Conservation (phyloP, 495 filamentous ascomycete genomes). For the Neurospora sp. region DNA sequence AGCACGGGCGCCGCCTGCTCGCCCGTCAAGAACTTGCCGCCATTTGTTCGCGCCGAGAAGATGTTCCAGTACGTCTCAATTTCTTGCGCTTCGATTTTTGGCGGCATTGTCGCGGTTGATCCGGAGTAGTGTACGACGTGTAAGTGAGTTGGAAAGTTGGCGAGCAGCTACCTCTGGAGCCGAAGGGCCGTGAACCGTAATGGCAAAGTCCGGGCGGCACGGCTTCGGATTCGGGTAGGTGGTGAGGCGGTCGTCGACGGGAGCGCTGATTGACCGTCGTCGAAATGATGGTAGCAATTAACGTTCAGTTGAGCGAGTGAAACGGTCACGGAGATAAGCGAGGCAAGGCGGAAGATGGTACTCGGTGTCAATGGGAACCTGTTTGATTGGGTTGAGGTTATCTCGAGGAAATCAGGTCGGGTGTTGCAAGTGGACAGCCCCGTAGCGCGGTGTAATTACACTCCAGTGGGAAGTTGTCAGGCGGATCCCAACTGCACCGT, state of each 20-base stretch:
- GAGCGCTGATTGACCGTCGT: not conserved
- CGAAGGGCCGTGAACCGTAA: not conserved
- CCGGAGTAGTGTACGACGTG: not conserved
- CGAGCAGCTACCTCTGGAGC: not conserved
- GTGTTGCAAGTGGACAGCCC: not conserved
- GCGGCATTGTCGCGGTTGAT: conserved; percentile 40
- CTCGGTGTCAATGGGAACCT: not conserved
- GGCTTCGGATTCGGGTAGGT: not conserved
- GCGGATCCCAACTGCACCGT: not conserved
- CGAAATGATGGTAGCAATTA: not conserved
- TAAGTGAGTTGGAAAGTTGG: not conserved
- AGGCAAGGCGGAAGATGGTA: not conserved
- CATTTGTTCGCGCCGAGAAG: conserved; percentile 75
- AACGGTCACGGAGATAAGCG: not conserved
- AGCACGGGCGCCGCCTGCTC: conserved; percentile 87
- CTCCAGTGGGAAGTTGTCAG: not conserved
- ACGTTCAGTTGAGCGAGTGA: not conserved
- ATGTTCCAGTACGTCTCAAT: conserved; percentile 99
- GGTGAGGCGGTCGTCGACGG: not conserved
- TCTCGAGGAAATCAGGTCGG: not conserved
- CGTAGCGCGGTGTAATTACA: not conserved
- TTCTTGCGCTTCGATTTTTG: conserved; percentile 88
- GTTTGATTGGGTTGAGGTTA: not conserved
- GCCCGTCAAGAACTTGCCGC: conserved; percentile 76
- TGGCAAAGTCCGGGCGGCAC: not conserved